Evolutionary conservation across 2,329 filamentous ascomycete genomes (phyloP).

Genomic region (Sporothrix humicola): DNA sequence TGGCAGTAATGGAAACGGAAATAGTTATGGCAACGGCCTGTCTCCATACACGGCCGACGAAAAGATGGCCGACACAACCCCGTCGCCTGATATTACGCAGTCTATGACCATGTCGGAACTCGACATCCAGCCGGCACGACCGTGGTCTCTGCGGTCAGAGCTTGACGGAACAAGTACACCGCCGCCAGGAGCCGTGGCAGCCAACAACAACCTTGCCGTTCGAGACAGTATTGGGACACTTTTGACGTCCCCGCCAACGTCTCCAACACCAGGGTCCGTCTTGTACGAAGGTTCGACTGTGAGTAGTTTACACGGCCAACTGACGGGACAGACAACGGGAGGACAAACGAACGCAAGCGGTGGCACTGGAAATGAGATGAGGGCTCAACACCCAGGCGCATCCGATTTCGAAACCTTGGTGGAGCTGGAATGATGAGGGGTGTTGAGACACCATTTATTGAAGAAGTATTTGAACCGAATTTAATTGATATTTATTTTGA

Average conservation of each 20-base stretch:
- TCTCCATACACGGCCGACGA: neutral
- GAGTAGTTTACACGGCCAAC: constrained; percentile 12
- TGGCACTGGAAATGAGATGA: neutral
- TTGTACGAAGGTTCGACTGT: constrained; percentile 10
- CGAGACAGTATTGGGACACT: neutral
- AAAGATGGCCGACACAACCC: neutral
- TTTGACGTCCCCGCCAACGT: neutral
- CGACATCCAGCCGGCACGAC: constrained; percentile 34
- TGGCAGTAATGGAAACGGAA: neutral
- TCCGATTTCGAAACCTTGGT: no score
- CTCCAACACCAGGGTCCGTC: neutral
- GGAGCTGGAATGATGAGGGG: no score
- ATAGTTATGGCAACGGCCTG: neutral
- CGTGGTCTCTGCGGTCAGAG: constrained; percentile 39
- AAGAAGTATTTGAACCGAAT: no score
- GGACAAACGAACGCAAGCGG: neutral
- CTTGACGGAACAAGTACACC: constrained; percentile 27
- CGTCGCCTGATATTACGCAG: neutral
- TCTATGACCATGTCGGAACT: constrained; percentile 35
- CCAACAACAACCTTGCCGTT: neutral
- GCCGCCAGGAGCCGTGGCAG: neutral
- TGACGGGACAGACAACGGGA: constrained; percentile 17
- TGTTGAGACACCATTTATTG: no score
- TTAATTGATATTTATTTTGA: no score
- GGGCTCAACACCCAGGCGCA: no score